phyloP scores from a whole-genome alignment of 305 asterid species.

The Ajuga reptans region DNA sequence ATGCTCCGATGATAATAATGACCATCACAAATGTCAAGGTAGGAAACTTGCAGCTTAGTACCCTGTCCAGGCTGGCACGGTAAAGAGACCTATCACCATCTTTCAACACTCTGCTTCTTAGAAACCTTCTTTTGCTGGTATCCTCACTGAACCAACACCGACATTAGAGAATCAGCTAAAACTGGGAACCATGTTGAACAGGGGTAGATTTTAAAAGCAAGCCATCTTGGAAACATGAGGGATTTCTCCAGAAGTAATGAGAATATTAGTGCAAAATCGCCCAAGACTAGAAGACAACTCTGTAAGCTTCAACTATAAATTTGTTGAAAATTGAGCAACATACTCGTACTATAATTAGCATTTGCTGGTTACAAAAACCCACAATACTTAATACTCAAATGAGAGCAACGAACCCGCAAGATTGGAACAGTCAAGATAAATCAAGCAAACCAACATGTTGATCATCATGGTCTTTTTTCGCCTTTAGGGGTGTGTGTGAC shows the following conservation, averaged over 20 bases:
- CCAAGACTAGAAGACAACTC: neutral
- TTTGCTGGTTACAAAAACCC: neutral
- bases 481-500: too few species aligned
- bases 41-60: slow-evolving; percentile 46
- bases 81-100: slow-evolving; percentile 52
- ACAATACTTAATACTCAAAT: neutral
- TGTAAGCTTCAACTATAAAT: neutral
- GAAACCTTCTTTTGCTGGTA: slow-evolving; percentile 46
- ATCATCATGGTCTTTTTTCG: neutral
- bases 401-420: neutral
- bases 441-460: neutral
- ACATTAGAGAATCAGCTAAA: slow-evolving; percentile 18
- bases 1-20: slow-evolving; percentile 55
- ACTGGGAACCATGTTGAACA: neutral
- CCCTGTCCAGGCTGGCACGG: slow-evolving; percentile 45
- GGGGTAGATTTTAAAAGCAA: neutral
- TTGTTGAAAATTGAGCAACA: neutral
- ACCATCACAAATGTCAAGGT: slow-evolving; percentile 54
- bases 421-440: neutral
- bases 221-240: slow-evolving; percentile 4
- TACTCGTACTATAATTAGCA: neutral
- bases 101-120: slow-evolving; percentile 46
- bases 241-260: neutral
- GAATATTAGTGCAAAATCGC: neutral
- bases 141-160: slow-evolving; percentile 55